Conservation (phyloP, 2,329 filamentous ascomycete species). For the Fusarium papillatum region DNA sequence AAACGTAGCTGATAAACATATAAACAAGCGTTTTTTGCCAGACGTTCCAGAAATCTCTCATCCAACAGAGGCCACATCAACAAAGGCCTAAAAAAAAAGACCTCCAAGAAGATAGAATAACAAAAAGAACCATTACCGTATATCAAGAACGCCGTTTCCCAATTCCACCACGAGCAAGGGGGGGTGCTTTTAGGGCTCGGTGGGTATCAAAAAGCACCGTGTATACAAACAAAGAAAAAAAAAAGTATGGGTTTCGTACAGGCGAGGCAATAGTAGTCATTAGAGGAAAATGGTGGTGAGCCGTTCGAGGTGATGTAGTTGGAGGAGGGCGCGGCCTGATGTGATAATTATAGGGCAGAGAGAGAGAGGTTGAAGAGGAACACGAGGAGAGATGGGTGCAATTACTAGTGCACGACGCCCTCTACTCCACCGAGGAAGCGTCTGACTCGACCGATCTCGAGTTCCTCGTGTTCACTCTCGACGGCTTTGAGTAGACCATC, state of each 20-base stretch:
- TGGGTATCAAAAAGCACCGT: slow-evolving; percentile 45
- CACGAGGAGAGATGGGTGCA: not conserved
- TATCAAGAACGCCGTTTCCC: slow-evolving; percentile 34
- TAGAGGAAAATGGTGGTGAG: slow-evolving; percentile 24
- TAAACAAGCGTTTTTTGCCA: slow-evolving; percentile 1
- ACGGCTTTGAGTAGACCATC: slow-evolving; percentile 87
- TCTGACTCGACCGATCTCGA: slow-evolving; percentile 82
- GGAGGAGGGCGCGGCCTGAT: not conserved
- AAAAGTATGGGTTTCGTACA: slow-evolving; percentile 27
- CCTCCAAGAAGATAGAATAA: not conserved
- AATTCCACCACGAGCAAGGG: slow-evolving; percentile 35
- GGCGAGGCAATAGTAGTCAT: slow-evolving; percentile 30
- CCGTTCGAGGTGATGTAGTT: slow-evolving; percentile 1
- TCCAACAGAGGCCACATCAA: slow-evolving; percentile 21
- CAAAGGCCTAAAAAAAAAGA: not conserved
- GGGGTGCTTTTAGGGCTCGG: slow-evolving; percentile 38
- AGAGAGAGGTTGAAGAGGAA: not conserved
- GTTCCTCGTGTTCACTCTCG: slow-evolving; percentile 84
- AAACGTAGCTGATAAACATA: not conserved
- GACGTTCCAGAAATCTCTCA: slow-evolving; percentile 19
- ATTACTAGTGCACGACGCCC: slow-evolving; percentile 62
- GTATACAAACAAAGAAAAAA: slow-evolving; percentile 27
- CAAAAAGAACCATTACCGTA: slow-evolving; percentile 9
- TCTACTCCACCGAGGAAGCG: slow-evolving; percentile 87
- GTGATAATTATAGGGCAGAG: not conserved